A percentile compares a stretch with the other conserved stretches of the same genome.
These are phyloP conservation scores for Thozetella sp. DNA, from an alignment of 495 filamentous ascomycete species.

Conservation along the genomic window DNA sequence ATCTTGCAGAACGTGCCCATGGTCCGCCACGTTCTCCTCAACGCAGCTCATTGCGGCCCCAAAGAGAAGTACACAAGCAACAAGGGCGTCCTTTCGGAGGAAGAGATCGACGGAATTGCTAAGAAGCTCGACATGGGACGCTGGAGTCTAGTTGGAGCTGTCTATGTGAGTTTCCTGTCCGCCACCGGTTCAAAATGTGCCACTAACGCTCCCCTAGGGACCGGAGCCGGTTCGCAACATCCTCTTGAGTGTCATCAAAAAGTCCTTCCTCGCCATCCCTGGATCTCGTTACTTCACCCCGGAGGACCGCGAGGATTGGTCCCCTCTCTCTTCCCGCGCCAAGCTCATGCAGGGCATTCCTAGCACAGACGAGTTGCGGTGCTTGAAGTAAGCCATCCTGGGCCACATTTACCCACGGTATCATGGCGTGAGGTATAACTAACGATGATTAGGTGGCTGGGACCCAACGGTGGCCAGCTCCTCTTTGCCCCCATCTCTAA, in stretches of 20 bases:
- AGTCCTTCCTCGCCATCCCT: neutral
- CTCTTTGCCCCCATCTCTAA: conserved; percentile 55
- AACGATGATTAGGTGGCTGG: conserved; percentile 54
- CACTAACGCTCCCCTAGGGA: neutral
- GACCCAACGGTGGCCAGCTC: conserved; percentile 51
- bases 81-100: conserved; percentile 27
- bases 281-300: neutral
- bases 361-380: neutral
- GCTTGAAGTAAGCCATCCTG: neutral
- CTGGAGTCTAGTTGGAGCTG: neutral
- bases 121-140: conserved; percentile 1
- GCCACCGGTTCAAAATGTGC: neutral
- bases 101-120: conserved; percentile 7
- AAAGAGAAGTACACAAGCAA: conserved; percentile 20
- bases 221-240: neutral
- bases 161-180: neutral
- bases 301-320: neutral
- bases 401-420: too few species aligned
- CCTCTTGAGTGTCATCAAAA: conserved; percentile 1
- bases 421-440: conserved; percentile 42
- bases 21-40: conserved; percentile 46
- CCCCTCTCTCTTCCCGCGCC: neutral
- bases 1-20: conserved; percentile 54
- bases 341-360: conserved; percentile 1
- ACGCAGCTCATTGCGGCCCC: conserved; percentile 37